Evolutionary conservation across 1,284 basidiomycete genomes (phyloP), one percentile per base, ranked within the genome.

Genomic region (Sporisorium iseilematis-ciliati): DNA sequence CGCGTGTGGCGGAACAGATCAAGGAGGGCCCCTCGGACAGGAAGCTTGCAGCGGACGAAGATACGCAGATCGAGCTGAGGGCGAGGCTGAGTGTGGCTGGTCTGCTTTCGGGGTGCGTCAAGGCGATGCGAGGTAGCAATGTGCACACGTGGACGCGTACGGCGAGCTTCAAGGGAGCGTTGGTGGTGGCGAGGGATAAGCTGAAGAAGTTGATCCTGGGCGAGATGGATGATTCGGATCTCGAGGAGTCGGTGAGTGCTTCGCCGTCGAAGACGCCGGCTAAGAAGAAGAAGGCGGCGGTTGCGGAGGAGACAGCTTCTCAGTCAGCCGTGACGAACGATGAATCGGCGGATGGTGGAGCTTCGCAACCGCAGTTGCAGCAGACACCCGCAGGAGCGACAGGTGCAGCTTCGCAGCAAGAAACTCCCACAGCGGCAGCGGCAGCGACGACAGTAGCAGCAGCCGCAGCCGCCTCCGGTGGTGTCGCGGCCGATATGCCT

Each of bases 21-120:
- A 48, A 53, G 48, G 57, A 51, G 29, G 25, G 33, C 11, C 68
- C 68, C 0, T 46, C 5, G 11, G 68, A 72, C 29, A 43, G 40
- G 5, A 72, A 58, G 57, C 1, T 57, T 33, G 68, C 65, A 0
- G 68, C 68, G 33, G 62, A 76, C 56, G 74, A 76, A 29, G 74
- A 76, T 31, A 67, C 68, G 26, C 64, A 72, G 46, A n/a, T 61
- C 7, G 74, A 72, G 14, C 51, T 76, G 14, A n/a, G 74, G 16
- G 68, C 68, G 11, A 20, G 74, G 6, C 40, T 76, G 53, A 72
- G 68, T 51, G 48, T 64, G 6, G 74, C 68, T 0, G 74, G 74
- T 2, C 50, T 76, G 46, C 49, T 76, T 55, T 51, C 52, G 5
- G 74, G 74, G 33, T 76, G 68, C 41, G 74, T 76, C 35, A 76